A percentile compares a stretch with the other conserved stretches of the same genome.
Evolutionary conservation across 257 asterid genomes (phyloP).

Genomic region (Thymus quinquecostatus): DNA sequence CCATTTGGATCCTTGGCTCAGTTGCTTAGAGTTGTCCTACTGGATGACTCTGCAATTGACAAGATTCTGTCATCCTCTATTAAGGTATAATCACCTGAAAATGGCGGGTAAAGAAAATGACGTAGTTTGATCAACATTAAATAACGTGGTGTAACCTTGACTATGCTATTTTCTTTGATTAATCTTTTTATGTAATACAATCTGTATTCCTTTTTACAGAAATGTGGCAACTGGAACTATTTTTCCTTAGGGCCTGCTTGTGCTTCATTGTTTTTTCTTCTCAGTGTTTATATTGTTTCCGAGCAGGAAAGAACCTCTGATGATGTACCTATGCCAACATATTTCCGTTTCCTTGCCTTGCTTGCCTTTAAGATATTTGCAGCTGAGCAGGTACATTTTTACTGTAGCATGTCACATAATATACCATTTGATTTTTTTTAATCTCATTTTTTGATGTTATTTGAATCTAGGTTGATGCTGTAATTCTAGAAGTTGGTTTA

Average conservation of each 20-base stretch:
- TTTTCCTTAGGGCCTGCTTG: slow-evolving; percentile 19
- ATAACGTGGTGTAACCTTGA: neutral
- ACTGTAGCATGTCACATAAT: slow-evolving; percentile 10
- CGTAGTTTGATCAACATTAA: neutral
- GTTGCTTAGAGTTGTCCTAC: neutral
- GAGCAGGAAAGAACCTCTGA: slow-evolving; percentile 65
- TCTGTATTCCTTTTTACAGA: neutral
- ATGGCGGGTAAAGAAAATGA: neutral
- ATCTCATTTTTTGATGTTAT: slow-evolving; percentile 27
- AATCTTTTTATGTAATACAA: neutral
- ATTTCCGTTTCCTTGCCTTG: slow-evolving; percentile 92
- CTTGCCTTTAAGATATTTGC: slow-evolving; percentile 96
- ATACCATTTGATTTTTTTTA: slow-evolving; percentile 9
- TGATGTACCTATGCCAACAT: slow-evolving; percentile 91
- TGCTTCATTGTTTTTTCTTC: slow-evolving; percentile 26
- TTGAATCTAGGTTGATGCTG: slow-evolving; percentile 85
- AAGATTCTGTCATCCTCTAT: neutral
- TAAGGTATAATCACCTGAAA: neutral
- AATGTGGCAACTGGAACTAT: neutral
- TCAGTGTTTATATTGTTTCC: slow-evolving; percentile 20
- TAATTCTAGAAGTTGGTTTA: slow-evolving; percentile 93
- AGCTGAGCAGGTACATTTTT: slow-evolving; percentile 74
- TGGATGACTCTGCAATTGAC: slow-evolving; percentile 8
- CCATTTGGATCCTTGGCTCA: neutral
- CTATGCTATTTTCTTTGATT: neutral